phyloP scores from a whole-genome alignment of 352 stramenopile species.

The Pythium biforme region DNA sequence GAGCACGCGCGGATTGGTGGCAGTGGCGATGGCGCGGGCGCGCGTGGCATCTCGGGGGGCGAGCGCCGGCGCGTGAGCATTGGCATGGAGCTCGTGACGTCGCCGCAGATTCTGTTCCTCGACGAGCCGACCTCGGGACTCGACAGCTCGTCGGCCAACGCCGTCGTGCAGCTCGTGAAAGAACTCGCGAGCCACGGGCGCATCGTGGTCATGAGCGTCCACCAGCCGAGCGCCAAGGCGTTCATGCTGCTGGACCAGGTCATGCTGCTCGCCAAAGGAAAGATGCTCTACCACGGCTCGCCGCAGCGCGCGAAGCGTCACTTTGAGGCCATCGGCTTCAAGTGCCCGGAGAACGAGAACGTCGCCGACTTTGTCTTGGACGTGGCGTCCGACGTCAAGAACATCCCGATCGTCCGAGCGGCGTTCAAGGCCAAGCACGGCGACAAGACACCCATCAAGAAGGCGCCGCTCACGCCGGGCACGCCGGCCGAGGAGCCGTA shows the following conservation, averaged over 20 bases:
- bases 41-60: constrained; percentile 91
- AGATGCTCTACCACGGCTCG: constrained; percentile 59
- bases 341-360: constrained; percentile 74
- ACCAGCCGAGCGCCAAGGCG: constrained; percentile 90
- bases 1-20: constrained; percentile 57
- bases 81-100: constrained; percentile 92
- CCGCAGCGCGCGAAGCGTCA: constrained; percentile 48
- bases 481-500: constrained; percentile 18
- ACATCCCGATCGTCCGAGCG: constrained; percentile 59
- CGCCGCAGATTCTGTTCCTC: constrained; percentile 82
- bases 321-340: constrained; percentile 69
- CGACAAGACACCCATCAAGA: constrained; percentile 14
- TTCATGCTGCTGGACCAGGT: constrained; percentile 90
- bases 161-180: constrained; percentile 89
- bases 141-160: constrained; percentile 89
- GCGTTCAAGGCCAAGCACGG: constrained; percentile 39
- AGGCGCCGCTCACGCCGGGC: constrained; percentile 8
- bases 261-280: constrained; percentile 86
- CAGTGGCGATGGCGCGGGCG: constrained; percentile 22
- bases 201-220: constrained; percentile 85
- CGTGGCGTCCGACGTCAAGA: constrained; percentile 58
- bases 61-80: constrained; percentile 93
- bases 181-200: constrained; percentile 76
- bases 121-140: constrained; percentile 93
- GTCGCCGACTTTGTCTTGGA: constrained; percentile 83